Percentiles rank a stretch among this genome's conserved stretches.
These are phyloP conservation scores for Clarireedia paspali DNA, from an alignment of 2,329 filamentous ascomycete species.

Conservation along the genomic window DNA sequence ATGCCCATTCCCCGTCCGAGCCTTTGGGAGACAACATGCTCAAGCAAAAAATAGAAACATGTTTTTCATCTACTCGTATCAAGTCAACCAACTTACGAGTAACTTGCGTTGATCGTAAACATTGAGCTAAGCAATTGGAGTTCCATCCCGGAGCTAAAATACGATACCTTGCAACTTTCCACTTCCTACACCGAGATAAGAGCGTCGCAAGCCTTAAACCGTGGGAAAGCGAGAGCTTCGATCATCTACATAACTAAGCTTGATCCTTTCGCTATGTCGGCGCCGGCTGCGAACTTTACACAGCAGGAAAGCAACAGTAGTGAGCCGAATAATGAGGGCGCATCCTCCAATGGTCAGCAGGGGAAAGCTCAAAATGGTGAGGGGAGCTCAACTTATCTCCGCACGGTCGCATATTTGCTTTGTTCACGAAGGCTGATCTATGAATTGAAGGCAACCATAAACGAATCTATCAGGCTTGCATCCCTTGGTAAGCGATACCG, in stretches of 20 bases:
- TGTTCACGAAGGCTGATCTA: not conserved
- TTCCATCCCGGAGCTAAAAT: not conserved
- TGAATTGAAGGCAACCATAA: constrained; percentile 4
- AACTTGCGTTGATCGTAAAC: no score
- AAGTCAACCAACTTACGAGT: no score
- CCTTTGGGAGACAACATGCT: no score
- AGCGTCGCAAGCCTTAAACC: constrained; percentile 17
- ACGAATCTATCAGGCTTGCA: constrained; percentile 35
- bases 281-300: constrained; percentile 3
- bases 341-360: constrained; percentile 1
- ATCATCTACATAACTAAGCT: constrained; percentile 11
- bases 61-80: no score
- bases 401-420: not conserved
- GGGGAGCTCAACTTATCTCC: not conserved
- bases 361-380: constrained; percentile 3
- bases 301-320: constrained; percentile 2
- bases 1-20: no score
- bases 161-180: no score
- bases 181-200: no score
- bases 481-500: constrained; percentile 32
- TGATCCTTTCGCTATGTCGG: constrained; percentile 5
- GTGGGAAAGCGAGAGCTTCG: constrained; percentile 10
- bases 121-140: not conserved
- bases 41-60: no score
- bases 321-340: not conserved